Conservation (phyloP, 306 rosid species). For the Vigna reflexopilosa region DNA sequence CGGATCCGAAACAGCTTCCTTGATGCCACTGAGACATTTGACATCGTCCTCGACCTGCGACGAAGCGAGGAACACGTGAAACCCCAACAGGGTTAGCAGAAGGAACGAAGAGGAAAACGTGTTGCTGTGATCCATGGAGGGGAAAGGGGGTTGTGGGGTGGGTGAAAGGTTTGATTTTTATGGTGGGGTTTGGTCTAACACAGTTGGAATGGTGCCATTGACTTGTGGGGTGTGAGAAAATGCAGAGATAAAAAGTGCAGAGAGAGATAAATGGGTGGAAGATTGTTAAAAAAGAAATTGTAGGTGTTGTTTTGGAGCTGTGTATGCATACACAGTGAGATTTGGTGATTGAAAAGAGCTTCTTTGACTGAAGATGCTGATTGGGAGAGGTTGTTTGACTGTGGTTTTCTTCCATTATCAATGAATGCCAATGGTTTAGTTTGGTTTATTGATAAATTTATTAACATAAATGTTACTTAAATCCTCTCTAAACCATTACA, state of each 20-base stretch:
- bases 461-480: too few relatives aligned
- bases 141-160: background rate
- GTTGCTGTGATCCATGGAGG: constrained; percentile 24
- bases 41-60: constrained; percentile 59
- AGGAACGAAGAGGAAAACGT: background rate
- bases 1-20: constrained; percentile 50
- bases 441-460: background rate
- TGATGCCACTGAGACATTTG: constrained; percentile 65
- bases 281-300: background rate
- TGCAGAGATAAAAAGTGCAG: background rate
- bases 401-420: background rate
- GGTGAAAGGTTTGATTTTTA: constrained; percentile 41
- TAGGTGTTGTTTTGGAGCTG: background rate
- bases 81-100: constrained; percentile 23
- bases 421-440: constrained; percentile 12
- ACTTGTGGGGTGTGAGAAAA: background rate
- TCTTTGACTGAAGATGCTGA: background rate
- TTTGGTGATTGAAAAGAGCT: background rate
- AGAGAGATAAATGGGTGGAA: background rate
- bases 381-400: constrained; percentile 40
- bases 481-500: too few relatives aligned
- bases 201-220: constrained; percentile 22
- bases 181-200: constrained; percentile 12
- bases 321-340: background rate
- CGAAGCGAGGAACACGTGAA: constrained; percentile 26